A percentile compares a stretch with the other conserved stretches of the same genome.
Evolutionary conservation across 1,139 yeast genomes (phyloP).

Genomic region (Candida frijolesensis): DNA sequence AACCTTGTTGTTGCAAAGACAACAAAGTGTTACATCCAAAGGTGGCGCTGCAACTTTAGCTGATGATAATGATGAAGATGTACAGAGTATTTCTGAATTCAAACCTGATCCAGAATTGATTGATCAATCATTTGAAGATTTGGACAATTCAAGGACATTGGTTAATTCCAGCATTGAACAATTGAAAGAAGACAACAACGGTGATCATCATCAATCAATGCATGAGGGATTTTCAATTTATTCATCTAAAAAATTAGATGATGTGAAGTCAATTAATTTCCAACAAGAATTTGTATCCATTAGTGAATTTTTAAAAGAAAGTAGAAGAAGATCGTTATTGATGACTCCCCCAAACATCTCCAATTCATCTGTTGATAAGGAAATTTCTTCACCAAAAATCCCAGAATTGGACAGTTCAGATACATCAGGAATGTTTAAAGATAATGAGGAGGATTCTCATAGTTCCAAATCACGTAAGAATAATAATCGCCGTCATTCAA

Average conservation of each 20-base stretch:
- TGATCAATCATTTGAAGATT: constrained; percentile 6
- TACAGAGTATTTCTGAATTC: constrained; percentile 9
- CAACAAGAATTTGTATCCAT: constrained; percentile 16
- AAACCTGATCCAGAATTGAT: constrained; percentile 13
- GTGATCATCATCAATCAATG: not conserved
- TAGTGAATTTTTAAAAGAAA: constrained; percentile 16
- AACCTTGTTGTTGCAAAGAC: constrained; percentile 7
- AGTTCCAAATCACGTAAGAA: not conserved
- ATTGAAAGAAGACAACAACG: not conserved
- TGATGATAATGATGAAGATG: not conserved
- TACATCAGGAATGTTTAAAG: constrained; percentile 14
- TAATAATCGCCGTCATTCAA: not conserved
- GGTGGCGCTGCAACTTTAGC: not conserved
- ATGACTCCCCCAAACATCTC: constrained; percentile 1
- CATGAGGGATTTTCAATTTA: constrained; percentile 13
- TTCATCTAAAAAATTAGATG: constrained; percentile 8
- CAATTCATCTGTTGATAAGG: not conserved
- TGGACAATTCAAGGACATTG: constrained; percentile 7
- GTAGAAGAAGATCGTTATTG: constrained; percentile 10
- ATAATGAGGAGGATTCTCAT: not conserved
- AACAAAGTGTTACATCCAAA: not conserved
- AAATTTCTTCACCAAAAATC: not conserved
- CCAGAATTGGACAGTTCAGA: constrained; percentile 11
- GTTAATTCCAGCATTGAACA: constrained; percentile 1
- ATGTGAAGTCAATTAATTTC: constrained; percentile 8